Evolutionary conservation across 73 alveolate species (phyloP).

Genomic region (Durusdinium trenchii): DNA sequence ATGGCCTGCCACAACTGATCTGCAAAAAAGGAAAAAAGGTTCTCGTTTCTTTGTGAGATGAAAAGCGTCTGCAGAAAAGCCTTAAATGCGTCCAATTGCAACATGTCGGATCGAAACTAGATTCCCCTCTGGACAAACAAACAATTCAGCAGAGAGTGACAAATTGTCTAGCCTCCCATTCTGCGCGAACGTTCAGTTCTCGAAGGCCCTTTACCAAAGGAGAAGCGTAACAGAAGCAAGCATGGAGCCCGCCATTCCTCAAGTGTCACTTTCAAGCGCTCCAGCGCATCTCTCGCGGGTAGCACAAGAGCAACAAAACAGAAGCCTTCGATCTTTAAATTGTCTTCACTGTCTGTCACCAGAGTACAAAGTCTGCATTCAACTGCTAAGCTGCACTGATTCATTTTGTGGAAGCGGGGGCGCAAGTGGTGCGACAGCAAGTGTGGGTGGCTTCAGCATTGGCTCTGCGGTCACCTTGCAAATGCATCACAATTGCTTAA

Average conservation of each 20-base stretch:
- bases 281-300: too few relatives aligned
- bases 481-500: too few relatives aligned
- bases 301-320: background rate
- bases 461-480: too few relatives aligned
- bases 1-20: background rate
- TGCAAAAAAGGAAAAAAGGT: background rate
- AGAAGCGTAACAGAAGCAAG: slow-evolving; percentile 72
- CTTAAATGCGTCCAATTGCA: too few relatives aligned
- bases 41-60: too few relatives aligned
- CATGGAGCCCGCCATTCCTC: background rate
- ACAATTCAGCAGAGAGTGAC: background rate
- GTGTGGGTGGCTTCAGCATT: too few relatives aligned
- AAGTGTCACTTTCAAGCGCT: too few relatives aligned
- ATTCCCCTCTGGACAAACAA: background rate
- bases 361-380: too few relatives aligned
- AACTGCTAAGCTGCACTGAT: too few relatives aligned
- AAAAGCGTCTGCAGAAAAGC: too few relatives aligned
- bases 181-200: slow-evolving; percentile 69
- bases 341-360: too few relatives aligned
- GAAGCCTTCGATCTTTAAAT: background rate
- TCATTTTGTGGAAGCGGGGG: background rate
- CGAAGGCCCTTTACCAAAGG: slow-evolving; percentile 61
- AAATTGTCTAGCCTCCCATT: slow-evolving; percentile 41
- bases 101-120: too few relatives aligned
- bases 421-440: background rate